Evolutionary conservation across 805 yeast species (phyloP).

Genomic region (Zygotorulaspora sp.): DNA sequence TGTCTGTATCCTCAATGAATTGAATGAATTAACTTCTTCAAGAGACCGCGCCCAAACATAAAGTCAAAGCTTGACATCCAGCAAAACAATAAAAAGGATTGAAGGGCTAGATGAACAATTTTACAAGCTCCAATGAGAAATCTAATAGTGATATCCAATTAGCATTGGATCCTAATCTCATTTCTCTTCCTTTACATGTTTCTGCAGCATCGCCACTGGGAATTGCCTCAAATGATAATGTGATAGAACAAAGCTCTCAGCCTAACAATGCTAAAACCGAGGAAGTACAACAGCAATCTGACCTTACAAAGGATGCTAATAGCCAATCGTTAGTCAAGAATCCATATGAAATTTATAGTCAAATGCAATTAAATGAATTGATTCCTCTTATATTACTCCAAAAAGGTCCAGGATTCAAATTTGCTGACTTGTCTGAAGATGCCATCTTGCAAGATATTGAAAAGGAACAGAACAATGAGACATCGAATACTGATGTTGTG

Average conservation of each 20-base stretch:
- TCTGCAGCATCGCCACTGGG: constrained; percentile 11
- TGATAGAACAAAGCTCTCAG: constrained; percentile 3
- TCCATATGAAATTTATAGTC: constrained; percentile 32
- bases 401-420: constrained; percentile 44
- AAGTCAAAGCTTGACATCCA: neutral
- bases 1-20: too few relatives aligned
- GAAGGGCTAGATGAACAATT: neutral
- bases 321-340: constrained; percentile 23
- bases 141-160: constrained; percentile 25
- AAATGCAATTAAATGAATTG: constrained; percentile 48
- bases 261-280: neutral
- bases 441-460: constrained; percentile 43
- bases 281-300: constrained; percentile 10
- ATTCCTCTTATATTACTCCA: constrained; percentile 57
- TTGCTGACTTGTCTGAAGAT: constrained; percentile 53
- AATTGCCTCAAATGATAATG: constrained; percentile 2
- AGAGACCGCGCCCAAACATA: too few relatives aligned
- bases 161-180: constrained; percentile 35
- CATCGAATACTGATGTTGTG: constrained; percentile 1
- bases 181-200: constrained; percentile 20
- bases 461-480: constrained; percentile 5
- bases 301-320: constrained; percentile 1
- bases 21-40: too few relatives aligned
- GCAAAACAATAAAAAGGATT: neutral
- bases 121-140: neutral